phyloP scores from a whole-genome alignment of 2,329 filamentous ascomycete genomes.

The Aspergillus tubingensis region DNA sequence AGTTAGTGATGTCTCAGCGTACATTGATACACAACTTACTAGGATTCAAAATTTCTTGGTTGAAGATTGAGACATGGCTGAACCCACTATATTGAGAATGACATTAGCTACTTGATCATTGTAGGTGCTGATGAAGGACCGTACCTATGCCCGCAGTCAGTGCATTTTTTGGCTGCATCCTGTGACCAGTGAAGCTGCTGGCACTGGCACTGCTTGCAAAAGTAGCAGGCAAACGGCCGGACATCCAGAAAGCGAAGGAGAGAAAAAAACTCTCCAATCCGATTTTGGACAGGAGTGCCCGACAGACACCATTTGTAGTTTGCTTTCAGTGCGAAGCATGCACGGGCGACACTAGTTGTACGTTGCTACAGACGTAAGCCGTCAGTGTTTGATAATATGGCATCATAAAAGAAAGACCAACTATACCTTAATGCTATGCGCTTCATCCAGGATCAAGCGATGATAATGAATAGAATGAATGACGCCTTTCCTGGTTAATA shows the following conservation, averaged over 20 bases:
- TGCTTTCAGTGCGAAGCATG: slow-evolving; percentile 86
- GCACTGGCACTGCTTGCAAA: slow-evolving; percentile 86
- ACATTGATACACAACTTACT: slow-evolving; percentile 32
- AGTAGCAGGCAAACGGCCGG: slow-evolving; percentile 85
- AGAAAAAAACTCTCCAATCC: slow-evolving; percentile 96
- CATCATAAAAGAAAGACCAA: neutral
- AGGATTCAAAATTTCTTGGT: slow-evolving; percentile 91
- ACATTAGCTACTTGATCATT: slow-evolving; percentile 14
- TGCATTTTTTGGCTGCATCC: slow-evolving; percentile 70
- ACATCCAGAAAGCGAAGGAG: slow-evolving; percentile 88
- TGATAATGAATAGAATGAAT: slow-evolving; percentile 89
- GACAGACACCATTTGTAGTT: slow-evolving; percentile 94
- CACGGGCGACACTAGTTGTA: slow-evolving; percentile 87
- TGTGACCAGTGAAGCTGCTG: slow-evolving; percentile 81
- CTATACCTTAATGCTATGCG: slow-evolving; percentile 82
- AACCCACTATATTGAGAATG: slow-evolving; percentile 49
- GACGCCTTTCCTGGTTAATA: slow-evolving; percentile 52
- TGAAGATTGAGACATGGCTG: slow-evolving; percentile 79
- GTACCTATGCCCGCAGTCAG: slow-evolving; percentile 62
- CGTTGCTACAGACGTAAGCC: slow-evolving; percentile 48
- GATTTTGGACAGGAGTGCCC: slow-evolving; percentile 93
- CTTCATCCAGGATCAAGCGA: slow-evolving; percentile 90
- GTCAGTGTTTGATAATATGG: neutral
- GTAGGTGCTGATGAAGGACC: slow-evolving; percentile 15
- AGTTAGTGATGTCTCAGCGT: slow-evolving; percentile 50